Evolutionary conservation across 257 asterid species (phyloP).

Genomic region (Solanum sitiens): DNA sequence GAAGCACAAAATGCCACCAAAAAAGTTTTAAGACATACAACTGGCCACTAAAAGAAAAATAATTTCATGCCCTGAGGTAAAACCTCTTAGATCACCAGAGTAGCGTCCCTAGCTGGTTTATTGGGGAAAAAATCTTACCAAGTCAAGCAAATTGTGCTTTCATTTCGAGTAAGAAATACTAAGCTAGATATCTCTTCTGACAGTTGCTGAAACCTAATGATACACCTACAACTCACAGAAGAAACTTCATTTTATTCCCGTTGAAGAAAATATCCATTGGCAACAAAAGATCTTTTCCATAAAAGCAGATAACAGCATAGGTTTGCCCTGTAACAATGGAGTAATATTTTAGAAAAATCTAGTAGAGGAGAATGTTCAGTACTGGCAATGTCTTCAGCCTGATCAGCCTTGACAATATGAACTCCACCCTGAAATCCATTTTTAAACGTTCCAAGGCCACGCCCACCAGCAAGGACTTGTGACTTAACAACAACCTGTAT

Average conservation of each 20-base stretch:
- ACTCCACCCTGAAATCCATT: constrained; percentile 94
- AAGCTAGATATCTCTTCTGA: not conserved
- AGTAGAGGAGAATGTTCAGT: not conserved
- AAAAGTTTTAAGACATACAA: not conserved
- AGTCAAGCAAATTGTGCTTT: not conserved
- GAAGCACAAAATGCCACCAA: not conserved
- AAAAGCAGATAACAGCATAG: not conserved
- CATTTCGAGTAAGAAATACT: not conserved
- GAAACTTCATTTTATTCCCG: not conserved
- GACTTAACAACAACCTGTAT: constrained; percentile 84
- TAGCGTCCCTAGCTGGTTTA: not conserved
- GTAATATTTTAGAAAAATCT: not conserved
- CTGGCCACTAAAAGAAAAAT: not conserved
- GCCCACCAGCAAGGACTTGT: constrained; percentile 92
- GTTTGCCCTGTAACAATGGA: not conserved
- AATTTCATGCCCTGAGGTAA: not conserved
- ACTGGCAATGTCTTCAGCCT: constrained; percentile 84
- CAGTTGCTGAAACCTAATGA: not conserved
- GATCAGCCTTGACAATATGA: constrained; percentile 72
- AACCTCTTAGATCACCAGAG: not conserved
- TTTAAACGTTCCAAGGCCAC: constrained; percentile 88
- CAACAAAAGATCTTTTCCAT: not conserved
- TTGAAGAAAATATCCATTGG: not conserved
- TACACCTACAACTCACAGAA: not conserved
- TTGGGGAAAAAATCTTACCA: not conserved